These are phyloP conservation scores for Trametes cingulata DNA, from an alignment of 768 basidiomycete species.

Conservation along the genomic window DNA sequence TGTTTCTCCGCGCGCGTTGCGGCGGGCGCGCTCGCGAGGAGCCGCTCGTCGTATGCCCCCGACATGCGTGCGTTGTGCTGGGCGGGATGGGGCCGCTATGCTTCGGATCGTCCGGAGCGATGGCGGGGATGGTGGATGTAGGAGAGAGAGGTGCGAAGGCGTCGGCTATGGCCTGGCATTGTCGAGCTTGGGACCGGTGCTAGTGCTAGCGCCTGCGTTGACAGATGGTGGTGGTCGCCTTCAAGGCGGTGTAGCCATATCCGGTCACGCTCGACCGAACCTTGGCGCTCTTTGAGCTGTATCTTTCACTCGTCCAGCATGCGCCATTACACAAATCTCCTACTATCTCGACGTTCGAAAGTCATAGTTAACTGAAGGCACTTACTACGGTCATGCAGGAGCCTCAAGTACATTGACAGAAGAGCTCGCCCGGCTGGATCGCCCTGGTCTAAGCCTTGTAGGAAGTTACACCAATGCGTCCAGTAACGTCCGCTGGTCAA, in stretches of 20 bases:
- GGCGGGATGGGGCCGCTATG: neutral
- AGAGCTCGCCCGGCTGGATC: too few relatives aligned
- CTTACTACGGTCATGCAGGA: too few relatives aligned
- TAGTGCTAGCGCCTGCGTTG: constrained; percentile 8
- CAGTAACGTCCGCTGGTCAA: too few relatives aligned
- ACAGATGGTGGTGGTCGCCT: constrained; percentile 10
- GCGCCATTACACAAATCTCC: too few relatives aligned
- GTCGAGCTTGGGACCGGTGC: constrained; percentile 4
- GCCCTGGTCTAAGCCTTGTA: too few relatives aligned
- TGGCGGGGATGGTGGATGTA: neutral
- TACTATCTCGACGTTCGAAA: too few relatives aligned
- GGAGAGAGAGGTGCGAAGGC: neutral
- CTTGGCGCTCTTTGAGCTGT: too few relatives aligned
- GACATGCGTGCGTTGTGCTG: constrained; percentile 15
- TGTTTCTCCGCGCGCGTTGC: constrained; percentile 35
- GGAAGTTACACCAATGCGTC: too few relatives aligned
- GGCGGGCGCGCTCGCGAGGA: constrained; percentile 32
- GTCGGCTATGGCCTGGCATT: neutral
- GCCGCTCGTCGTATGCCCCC: constrained; percentile 31
- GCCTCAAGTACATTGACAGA: too few relatives aligned
- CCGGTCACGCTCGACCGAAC: too few relatives aligned
- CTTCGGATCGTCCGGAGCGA: neutral
- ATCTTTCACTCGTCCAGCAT: too few relatives aligned
- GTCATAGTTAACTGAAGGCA: too few relatives aligned
- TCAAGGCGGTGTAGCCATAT: constrained; percentile 3